These are phyloP conservation scores for Raddia guianensis DNA, from an alignment of 176 grass and related monocot genomes.

Conservation along the genomic window DNA sequence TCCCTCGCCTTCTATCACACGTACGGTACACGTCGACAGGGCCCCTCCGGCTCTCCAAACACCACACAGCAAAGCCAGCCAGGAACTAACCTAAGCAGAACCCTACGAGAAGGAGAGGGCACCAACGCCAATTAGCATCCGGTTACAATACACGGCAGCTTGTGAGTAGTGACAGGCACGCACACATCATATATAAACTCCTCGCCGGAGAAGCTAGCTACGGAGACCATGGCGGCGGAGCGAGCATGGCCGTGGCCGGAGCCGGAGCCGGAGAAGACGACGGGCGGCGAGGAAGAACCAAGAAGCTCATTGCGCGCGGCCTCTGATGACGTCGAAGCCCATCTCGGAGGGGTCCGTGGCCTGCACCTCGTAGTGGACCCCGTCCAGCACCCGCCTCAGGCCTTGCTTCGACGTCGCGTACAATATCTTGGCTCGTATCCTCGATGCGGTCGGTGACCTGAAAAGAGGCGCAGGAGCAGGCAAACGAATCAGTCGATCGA, in stretches of 20 bases:
- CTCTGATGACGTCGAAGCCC: conserved; percentile 93
- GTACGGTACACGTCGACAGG: conserved; percentile 9
- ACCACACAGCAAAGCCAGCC: conserved; percentile 21
- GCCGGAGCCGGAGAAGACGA: not conserved
- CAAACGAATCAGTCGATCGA: conserved; percentile 22
- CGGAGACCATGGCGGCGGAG: not conserved
- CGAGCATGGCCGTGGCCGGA: too few relatives aligned
- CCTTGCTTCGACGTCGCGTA: conserved; percentile 98
- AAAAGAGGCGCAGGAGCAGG: not conserved
- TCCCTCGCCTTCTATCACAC: conserved; percentile 36
- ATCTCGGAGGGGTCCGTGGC: conserved; percentile 94
- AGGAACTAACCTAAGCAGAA: conserved; percentile 8
- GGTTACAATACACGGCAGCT: conserved; percentile 10
- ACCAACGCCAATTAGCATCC: conserved; percentile 20
- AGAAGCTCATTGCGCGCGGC: conserved; percentile 66
- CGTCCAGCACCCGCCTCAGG: conserved; percentile 81
- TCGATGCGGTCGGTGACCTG: conserved; percentile 94
- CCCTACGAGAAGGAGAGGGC: conserved; percentile 1
- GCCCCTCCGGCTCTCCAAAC: conserved; percentile 5
- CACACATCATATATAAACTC: not conserved
- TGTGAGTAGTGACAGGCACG: not conserved
- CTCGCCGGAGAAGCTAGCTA: not conserved
- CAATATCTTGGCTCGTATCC: conserved; percentile 95
- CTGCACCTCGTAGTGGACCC: conserved; percentile 97
- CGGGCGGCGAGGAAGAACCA: too few relatives aligned